Base-by-base conservation (phyloP, 345 rosid species). In the Citropsis articulata region DNA sequence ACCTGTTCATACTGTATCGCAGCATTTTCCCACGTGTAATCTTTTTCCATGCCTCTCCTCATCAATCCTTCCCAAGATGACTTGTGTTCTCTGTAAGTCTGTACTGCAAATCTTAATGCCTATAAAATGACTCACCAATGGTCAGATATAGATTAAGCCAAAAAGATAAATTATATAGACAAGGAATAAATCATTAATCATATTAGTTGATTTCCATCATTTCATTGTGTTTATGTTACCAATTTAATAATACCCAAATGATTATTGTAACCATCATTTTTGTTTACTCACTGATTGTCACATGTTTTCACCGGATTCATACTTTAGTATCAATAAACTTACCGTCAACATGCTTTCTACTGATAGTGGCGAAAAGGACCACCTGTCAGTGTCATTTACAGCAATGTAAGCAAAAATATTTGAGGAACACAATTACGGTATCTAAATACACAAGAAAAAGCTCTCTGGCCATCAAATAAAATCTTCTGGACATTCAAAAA, bases 21-120 rank as follows among this genome's bases (percentile, higher is more conserved):
- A 33, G 98, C 99, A 53, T 89, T 92, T 76, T 96, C 90, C 99
- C 99, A 92, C 2, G 98, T 86, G 77, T 65, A 89, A 85, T 92
- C 90, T 77, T 62, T 82, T 40, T 66, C 78, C 95, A 93, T 91
- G 14, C 97, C 89, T 85, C 98, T 92, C 82, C 72, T 91, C 94
- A 91, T 91, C 80, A 95, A 82, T 50, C 91, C 95, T 76, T 78
- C 81, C 99, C 98, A 95, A 4, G 97, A 89, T 77, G 80, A 19
- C 75, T 81, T 93, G 76, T 90, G 88, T 81, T 92, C 95, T 86
- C 87, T 87, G 86, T 88, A 93, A 9, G 98, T 95, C 82, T 30
- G 64, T 60, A 87, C 82, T 69, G 98, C 97, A 55, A 80, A 61
- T 80, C 91, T 85, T 74, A 95, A 66, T 12, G 97, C 93, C 98